phyloP scores from a whole-genome alignment of 2,329 filamentous ascomycete genomes.

The Xylariaceae sp. region DNA sequence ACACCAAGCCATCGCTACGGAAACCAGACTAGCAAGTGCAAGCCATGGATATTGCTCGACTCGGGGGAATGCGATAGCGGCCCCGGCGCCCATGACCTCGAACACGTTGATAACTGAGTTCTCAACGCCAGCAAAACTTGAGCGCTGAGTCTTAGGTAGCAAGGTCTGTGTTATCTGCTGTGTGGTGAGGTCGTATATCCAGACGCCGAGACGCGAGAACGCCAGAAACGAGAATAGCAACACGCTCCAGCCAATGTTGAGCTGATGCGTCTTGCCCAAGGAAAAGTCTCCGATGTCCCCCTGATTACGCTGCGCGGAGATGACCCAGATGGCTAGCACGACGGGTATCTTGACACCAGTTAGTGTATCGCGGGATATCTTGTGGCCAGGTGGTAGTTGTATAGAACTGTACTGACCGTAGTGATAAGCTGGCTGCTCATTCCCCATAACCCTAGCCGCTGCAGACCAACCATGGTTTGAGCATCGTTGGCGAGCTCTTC shows the following conservation, averaged over 20 bases:
- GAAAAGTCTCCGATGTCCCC: not conserved
- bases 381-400: not conserved
- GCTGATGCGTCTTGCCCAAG: constrained; percentile 10
- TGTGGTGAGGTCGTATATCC: constrained; percentile 41
- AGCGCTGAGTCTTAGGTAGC: constrained; percentile 30
- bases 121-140: constrained; percentile 40
- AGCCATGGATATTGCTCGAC: constrained; percentile 38
- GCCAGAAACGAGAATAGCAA: constrained; percentile 37
- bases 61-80: constrained; percentile 33
- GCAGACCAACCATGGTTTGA: constrained; percentile 31
- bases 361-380: not conserved
- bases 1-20: constrained; percentile 30
- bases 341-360: constrained; percentile 32
- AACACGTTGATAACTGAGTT: constrained; percentile 36
- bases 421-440: constrained; percentile 37
- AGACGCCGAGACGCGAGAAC: constrained; percentile 39
- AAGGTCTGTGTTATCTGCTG: constrained; percentile 41
- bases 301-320: constrained; percentile 21
- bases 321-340: constrained; percentile 32
- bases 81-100: constrained; percentile 35
- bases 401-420: constrained; percentile 27
- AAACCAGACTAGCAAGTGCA: constrained; percentile 32
- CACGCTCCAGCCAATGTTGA: constrained; percentile 27
- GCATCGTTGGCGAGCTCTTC: constrained; percentile 15
- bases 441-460: constrained; percentile 39